Base-by-base conservation (phyloP, 805 yeast species). In the Candida ovalis region DNA sequence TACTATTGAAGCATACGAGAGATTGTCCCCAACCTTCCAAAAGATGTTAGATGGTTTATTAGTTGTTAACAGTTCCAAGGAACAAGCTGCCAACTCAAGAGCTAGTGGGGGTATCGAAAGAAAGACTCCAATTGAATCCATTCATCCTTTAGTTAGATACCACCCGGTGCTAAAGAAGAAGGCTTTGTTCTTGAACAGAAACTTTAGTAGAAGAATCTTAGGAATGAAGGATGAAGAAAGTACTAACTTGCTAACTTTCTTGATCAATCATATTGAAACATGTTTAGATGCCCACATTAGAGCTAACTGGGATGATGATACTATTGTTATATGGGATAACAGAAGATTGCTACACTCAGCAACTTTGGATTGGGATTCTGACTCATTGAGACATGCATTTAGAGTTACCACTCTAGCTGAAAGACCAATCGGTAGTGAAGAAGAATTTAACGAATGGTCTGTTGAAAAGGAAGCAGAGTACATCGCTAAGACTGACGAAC, bases 261-360 rank as follows among this genome's bases (percentile, higher is more conserved):
- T 87, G 56, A 75, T 74, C 57, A 66, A 70, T 44, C 81, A 80
- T 55, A 71, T 82, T 35, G 68, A 66, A 47, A 74, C 77, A 45
- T 68, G 69, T 53, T 76, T 75, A 48, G 89, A 84, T 62, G 72
- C 84, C 56, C 88, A 84, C 55, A 70, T 84, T 46, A 77, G 91
- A 61, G 87, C 88, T 41, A 74, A 66, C 46, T 86, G 89, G 86
- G 84, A 80, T 60, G 82, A 83, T 45, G 76, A 77, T 43, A 77
- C 89, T 1, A 84, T 86, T 44, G 88, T 82, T 18, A 66, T 84
- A 24, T 86, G 92, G 92, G 94, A 86, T 60, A 86, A 86, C 72
- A 80, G 94, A 63, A 72, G 84, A 60, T 77, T 81, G 9, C 67
- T 77, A 23, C 94, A 86, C 64, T 72, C 86, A 13, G 89, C 90